A percentile compares a stretch with the other conserved stretches of the same genome.
phyloP scores from a whole-genome alignment of 495 filamentous ascomycete species.

The Neurospora sp. region DNA sequence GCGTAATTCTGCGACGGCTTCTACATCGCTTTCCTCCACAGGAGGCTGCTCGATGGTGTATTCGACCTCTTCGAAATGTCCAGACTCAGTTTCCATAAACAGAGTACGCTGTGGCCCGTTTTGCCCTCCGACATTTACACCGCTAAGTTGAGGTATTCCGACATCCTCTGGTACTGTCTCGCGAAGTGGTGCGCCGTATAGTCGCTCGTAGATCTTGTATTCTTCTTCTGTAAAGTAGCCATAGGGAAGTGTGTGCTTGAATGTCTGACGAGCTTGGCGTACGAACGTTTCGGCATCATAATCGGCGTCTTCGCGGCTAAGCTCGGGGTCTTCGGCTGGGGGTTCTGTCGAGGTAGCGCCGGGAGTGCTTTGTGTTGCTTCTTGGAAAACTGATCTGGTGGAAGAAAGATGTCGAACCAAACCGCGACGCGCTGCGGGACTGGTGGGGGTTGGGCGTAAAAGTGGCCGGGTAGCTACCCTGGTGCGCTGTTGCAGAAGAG shows the following conservation, averaged over 20 bases:
- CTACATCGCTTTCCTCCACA: slow-evolving; percentile 3
- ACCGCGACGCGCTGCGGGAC: slow-evolving; percentile 2
- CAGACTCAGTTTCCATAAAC: slow-evolving; percentile 49
- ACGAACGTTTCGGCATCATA: slow-evolving; percentile 52
- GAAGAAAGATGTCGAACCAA: slow-evolving; percentile 30
- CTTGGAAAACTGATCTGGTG: slow-evolving; percentile 18
- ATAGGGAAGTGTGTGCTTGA: slow-evolving; percentile 70
- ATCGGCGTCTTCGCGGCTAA: not conserved
- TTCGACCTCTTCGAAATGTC: slow-evolving; percentile 52
- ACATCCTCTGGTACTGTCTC: slow-evolving; percentile 49
- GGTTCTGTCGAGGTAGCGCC: not conserved
- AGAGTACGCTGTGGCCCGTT: slow-evolving; percentile 15
- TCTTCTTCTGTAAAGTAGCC: slow-evolving; percentile 60
- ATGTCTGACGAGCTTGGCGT: slow-evolving; percentile 57
- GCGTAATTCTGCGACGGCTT: not conserved
- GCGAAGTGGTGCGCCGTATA: slow-evolving; percentile 63
- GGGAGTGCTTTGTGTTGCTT: not conserved
- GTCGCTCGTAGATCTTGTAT: slow-evolving; percentile 62
- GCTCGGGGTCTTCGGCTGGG: slow-evolving; percentile 3
- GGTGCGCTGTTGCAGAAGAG: slow-evolving; percentile 18
- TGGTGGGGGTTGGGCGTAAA: slow-evolving; percentile 4
- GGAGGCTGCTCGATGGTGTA: slow-evolving; percentile 19
- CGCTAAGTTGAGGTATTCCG: slow-evolving; percentile 31
- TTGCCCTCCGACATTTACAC: not conserved
- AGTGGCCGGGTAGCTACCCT: slow-evolving; percentile 11